phyloP scores from a whole-genome alignment of 495 filamentous ascomycete species.

The Penicillium dipodomyicola region DNA sequence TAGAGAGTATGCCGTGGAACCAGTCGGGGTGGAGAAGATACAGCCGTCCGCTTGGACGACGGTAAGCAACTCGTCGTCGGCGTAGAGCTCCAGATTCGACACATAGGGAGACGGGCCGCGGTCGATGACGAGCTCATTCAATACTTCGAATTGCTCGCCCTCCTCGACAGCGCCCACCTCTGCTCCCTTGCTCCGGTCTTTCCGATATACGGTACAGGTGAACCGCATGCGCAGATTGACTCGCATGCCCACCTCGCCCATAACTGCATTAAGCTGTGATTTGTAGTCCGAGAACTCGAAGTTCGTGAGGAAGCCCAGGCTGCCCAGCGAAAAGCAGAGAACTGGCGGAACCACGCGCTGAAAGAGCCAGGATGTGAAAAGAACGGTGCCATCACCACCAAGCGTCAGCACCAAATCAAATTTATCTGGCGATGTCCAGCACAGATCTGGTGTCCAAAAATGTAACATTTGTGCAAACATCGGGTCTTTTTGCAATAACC shows the following conservation, averaged over 20 bases:
- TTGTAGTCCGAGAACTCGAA: slow-evolving; percentile 86
- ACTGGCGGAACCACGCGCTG: slow-evolving; percentile 89
- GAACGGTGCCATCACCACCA: slow-evolving; percentile 87
- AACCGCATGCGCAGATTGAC: slow-evolving; percentile 97
- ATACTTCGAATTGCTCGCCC: slow-evolving; percentile 86
- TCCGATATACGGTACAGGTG: slow-evolving; percentile 87
- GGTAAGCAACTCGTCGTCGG: slow-evolving; percentile 87
- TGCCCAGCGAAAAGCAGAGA: slow-evolving; percentile 83
- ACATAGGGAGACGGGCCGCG: slow-evolving; percentile 95
- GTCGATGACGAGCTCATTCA: slow-evolving; percentile 97
- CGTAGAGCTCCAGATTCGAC: slow-evolving; percentile 92
- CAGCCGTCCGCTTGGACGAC: slow-evolving; percentile 95
- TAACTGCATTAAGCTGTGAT: slow-evolving; percentile 73
- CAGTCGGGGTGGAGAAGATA: slow-evolving; percentile 95
- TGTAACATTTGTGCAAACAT: slow-evolving; percentile 74
- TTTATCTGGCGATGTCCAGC: slow-evolving; percentile 82
- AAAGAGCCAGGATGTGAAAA: slow-evolving; percentile 92
- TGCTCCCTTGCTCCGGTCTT: slow-evolving; percentile 45
- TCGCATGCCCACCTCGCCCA: slow-evolving; percentile 90
- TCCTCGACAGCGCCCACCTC: slow-evolving; percentile 58
- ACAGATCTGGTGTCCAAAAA: slow-evolving; percentile 94
- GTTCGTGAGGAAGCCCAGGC: slow-evolving; percentile 87
- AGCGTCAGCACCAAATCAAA: slow-evolving; percentile 92
- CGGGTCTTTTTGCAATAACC: slow-evolving; percentile 66
- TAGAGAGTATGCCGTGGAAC: slow-evolving; percentile 92